These are phyloP conservation scores for Colletotrichum somersetense DNA, from an alignment of 2,329 filamentous ascomycete genomes.

Conservation along the genomic window DNA sequence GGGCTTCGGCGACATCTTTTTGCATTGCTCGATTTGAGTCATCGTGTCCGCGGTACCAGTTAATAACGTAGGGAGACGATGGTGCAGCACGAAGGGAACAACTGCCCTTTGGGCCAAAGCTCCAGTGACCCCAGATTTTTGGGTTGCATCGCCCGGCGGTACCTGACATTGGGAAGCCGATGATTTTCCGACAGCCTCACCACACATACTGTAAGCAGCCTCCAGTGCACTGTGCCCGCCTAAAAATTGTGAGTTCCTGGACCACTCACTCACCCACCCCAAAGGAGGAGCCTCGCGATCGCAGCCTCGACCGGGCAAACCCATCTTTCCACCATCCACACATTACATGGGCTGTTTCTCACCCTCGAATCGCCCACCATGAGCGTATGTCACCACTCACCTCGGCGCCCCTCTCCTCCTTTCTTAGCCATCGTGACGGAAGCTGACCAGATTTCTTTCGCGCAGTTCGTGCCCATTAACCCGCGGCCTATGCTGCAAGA, in stretches of 20 bases:
- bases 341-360: slow-evolving; percentile 42
- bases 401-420: not conserved
- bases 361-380: slow-evolving; percentile 47
- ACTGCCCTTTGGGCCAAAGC: slow-evolving; percentile 1
- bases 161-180: slow-evolving; percentile 35
- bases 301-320: slow-evolving; percentile 39
- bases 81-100: not conserved
- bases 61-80: not conserved
- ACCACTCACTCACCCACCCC: not conserved
- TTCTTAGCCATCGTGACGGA: not conserved
- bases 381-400: slow-evolving; percentile 48
- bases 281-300: slow-evolving; percentile 37
- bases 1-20: slow-evolving; percentile 7
- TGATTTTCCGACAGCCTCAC: slow-evolving; percentile 39
- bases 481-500: slow-evolving; percentile 96
- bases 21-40: not conserved
- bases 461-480: slow-evolving; percentile 90
- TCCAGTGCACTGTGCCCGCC: slow-evolving; percentile 29
- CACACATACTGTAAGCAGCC: slow-evolving; percentile 21
- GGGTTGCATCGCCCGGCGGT: slow-evolving; percentile 21
- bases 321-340: slow-evolving; percentile 36
- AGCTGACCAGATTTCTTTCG: not conserved
- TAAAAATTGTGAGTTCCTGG: slow-evolving; percentile 28
- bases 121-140: slow-evolving; percentile 13
- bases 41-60: not conserved